phyloP scores from a whole-genome alignment of 441 rosid genomes.

The Syzygium syzygioides region DNA sequence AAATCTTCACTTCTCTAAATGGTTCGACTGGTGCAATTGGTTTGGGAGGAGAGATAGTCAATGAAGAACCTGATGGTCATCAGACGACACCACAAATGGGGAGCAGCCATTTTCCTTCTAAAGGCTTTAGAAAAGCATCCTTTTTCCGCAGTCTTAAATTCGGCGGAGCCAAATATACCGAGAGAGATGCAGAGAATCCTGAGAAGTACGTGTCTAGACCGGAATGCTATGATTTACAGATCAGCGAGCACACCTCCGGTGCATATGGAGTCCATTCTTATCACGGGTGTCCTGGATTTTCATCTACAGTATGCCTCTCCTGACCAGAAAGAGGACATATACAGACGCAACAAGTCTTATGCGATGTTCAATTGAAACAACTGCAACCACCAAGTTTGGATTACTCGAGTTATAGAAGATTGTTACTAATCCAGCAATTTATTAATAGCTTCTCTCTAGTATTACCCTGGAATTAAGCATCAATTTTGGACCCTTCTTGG shows the following conservation, averaged over 20 bases:
- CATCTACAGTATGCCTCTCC: neutral
- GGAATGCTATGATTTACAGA: neutral
- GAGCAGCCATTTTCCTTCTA: neutral
- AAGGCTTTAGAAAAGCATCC: neutral
- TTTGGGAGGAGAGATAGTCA: neutral
- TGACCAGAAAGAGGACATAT: neutral
- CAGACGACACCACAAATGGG: neutral
- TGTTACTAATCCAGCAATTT: neutral
- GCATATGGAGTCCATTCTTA: neutral
- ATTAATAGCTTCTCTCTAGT: neutral
- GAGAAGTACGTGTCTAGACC: neutral
- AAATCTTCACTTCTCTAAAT: neutral
- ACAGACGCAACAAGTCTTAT: neutral
- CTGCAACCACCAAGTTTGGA: neutral
- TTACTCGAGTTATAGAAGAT: neutral
- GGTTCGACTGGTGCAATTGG: neutral
- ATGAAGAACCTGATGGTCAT: neutral
- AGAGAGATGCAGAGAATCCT: neutral
- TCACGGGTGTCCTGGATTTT: neutral
- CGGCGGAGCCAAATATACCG: neutral
- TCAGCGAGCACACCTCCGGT: neutral
- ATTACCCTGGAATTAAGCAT: neutral
- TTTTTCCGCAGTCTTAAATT: neutral
- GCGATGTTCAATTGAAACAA: neutral
- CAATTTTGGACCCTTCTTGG: neutral